These are phyloP conservation scores for Hysterangium stoloniferum DNA, from an alignment of 768 basidiomycete species.

Conservation along the genomic window DNA sequence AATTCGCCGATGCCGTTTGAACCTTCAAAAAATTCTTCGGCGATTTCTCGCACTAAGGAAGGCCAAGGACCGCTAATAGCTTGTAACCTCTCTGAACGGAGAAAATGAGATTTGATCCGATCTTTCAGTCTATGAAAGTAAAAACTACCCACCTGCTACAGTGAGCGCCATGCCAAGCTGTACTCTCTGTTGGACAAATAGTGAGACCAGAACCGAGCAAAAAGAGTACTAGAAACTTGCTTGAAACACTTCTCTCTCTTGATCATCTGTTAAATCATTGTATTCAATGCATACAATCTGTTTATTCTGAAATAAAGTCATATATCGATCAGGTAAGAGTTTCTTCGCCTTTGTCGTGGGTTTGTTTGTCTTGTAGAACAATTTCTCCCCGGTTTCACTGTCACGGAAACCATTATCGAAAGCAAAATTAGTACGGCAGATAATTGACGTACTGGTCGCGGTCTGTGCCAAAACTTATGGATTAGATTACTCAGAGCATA, in stretches of 20 bases:
- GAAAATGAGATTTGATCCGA: neutral
- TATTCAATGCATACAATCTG: slow-evolving; percentile 81
- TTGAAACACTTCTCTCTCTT: slow-evolving; percentile 68
- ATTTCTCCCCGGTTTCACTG: slow-evolving; percentile 40
- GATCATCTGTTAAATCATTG: slow-evolving; percentile 43
- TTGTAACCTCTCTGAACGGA: slow-evolving; percentile 52
- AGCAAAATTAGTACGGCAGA: neutral
- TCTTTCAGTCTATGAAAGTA: neutral
- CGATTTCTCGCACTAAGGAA: slow-evolving; percentile 47
- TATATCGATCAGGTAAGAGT: slow-evolving; percentile 47
- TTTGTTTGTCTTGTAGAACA: no score
- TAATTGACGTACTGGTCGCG: slow-evolving; percentile 39
- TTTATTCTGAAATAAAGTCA: slow-evolving; percentile 58
- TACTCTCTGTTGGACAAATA: slow-evolving; percentile 17
- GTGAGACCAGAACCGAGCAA: neutral
- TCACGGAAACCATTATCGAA: slow-evolving; percentile 11
- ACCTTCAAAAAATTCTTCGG: slow-evolving; percentile 36
- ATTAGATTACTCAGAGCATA: slow-evolving; percentile 4
- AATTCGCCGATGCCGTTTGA: slow-evolving; percentile 29
- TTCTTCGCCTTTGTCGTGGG: no score
- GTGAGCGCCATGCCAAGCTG: slow-evolving; percentile 23
- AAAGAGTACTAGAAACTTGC: no score
- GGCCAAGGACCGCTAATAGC: slow-evolving; percentile 53
- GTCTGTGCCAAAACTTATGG: slow-evolving; percentile 19
- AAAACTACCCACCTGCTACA: slow-evolving; percentile 14